Evolutionary conservation across 1,139 yeast genomes (phyloP), one percentile per base, ranked within the genome.

Genomic region (Debaryomycetaceae sp.): DNA sequence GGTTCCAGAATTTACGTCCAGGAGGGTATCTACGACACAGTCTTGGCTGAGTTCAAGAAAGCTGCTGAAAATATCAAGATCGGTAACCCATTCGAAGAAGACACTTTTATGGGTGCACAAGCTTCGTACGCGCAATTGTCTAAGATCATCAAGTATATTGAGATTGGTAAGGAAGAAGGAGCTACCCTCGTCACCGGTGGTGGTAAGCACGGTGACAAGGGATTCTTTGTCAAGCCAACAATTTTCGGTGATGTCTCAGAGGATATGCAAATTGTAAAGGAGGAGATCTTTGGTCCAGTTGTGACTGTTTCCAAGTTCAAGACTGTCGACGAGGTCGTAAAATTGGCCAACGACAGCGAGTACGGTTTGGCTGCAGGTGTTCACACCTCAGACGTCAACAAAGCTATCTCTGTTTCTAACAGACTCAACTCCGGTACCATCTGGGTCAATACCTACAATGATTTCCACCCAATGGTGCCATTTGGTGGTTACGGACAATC

Each of bases 221-320:
- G 95, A 55, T 87, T 68, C 75, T 87, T 82, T 55, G 67, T 87
- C 56, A 72, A 81, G 67, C 95, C 95, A 64, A 86, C 95, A 43
- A 77, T 85, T 53, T 84, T 87, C 58, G 77, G 83, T 40, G 81
- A 83, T 55, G 92, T 84, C 50, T 71, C 67, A 38, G 81, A 80
- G 59, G 69, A 75, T 55, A 81, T 81, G 81, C 68, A 70, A 56
- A 82, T 86, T 58, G 87, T 81, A 52, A 76, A 70, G 64, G 95
- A 87, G 61, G 95, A 87, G 70, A 87, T 87, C 61, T 87, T 87
- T 49, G 95, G 95, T 42, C 95, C 95, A 36, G 92, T 87, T 49
- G 84, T 85, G 47, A 77, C 87, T 41, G 73, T 85, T 47, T 67
- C 83, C 62, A 84, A 83, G 71, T 87, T 87, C 72, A 74, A 72